Evolutionary conservation across 768 basidiomycete genomes (phyloP).

Genomic region (Boletus rufocinnamomeus): DNA sequence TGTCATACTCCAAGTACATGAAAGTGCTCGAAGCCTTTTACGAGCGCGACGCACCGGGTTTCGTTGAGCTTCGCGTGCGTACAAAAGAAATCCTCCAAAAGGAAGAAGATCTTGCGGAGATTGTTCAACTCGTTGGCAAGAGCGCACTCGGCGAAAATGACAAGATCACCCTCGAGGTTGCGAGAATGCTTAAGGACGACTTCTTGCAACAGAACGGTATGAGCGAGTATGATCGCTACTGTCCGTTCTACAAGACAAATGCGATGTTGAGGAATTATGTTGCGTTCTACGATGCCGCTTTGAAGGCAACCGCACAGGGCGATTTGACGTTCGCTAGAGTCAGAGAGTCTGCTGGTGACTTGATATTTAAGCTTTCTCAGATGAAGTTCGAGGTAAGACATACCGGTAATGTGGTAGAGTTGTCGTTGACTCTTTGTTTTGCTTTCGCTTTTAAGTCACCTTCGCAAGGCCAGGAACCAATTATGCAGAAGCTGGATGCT

Average conservation of each 20-base stretch:
- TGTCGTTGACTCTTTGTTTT: conserved; percentile 11
- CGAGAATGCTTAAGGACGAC: conserved; percentile 95
- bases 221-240: conserved; percentile 95
- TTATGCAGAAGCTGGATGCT: conserved; percentile 80
- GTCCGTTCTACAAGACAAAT: conserved; percentile 98
- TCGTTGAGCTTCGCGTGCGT: conserved; percentile 87
- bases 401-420: neutral
- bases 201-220: conserved; percentile 99
- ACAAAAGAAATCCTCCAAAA: conserved; percentile 98
- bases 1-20: conserved; percentile 99
- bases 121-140: conserved; percentile 99
- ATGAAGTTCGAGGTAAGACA: conserved; percentile 94
- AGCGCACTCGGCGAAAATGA: conserved; percentile 95
- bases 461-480: conserved; percentile 82
- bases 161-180: conserved; percentile 98
- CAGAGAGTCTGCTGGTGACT: conserved; percentile 80
- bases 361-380: conserved; percentile 97
- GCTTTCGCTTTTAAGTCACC: conserved; percentile 62
- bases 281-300: conserved; percentile 88
- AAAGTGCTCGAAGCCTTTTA: conserved; percentile 93
- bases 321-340: conserved; percentile 86
- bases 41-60: conserved; percentile 89
- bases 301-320: conserved; percentile 79
- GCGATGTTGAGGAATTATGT: conserved; percentile 96
- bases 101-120: conserved; percentile 97